Base-by-base conservation (phyloP, 768 basidiomycete species). In the Kwoniella pini region DNA sequence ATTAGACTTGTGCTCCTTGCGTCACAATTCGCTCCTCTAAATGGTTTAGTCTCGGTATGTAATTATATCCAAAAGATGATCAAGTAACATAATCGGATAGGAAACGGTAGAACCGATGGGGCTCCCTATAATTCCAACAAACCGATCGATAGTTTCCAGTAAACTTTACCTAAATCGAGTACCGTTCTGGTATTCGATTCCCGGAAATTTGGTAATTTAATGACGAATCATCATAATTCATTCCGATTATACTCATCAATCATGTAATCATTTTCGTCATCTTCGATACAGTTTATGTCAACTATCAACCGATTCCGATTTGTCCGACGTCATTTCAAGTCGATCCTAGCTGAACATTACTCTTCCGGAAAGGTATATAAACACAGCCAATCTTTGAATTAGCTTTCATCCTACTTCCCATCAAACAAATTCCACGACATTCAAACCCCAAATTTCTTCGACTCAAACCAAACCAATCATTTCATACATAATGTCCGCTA, bases 401-500 rank as follows among this genome's bases (percentile, higher is more conserved):
- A 28, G 4, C 17, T 4, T 52, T 48, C 30, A n/a, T 40, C 45
- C 26, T 48, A 24, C 33, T 42, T 17, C n/a, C 13, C 30, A 45
- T 24, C 45, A 36, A 46, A 30, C n/a, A 3, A 48, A 44, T 31
- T 24, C 55, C 17, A 48, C 30, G 30, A 44, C 30, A 44, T n/a
- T 10, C n/a, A 36, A 9, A 12, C 2, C 43, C 33, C 38, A 11
- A 22, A 10, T 30, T 17, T 13, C 49, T 5, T 28, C 50, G 31
- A 45, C 46, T 31, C 46, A 43, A 19, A 19, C 40, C 57, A 46
- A 48, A 42, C 40, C 24, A 49, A 57, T 43, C 31, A 31, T 24
- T 15, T 44, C 24, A 21, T 17, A 27, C 43, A 65, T 31, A 21
- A 67, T 67, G 65, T 48, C 65, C 54, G 44, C 62, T 33, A 64